phyloP scores from a whole-genome alignment of 2,329 filamentous ascomycete genomes.

The Sporothrix variecibatus region DNA sequence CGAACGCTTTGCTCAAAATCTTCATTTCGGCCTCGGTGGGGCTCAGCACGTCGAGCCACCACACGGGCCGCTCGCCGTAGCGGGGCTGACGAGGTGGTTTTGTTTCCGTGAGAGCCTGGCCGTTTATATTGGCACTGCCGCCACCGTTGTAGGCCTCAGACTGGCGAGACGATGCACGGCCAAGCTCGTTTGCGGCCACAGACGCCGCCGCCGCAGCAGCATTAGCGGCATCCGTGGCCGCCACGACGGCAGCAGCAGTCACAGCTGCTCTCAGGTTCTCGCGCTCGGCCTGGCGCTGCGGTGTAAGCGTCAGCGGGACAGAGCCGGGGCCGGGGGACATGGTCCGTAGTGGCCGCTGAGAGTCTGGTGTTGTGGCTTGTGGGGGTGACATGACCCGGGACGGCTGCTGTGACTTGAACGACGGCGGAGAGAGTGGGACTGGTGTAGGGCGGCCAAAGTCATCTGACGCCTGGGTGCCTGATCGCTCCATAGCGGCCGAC shows the following conservation, averaged over 20 bases:
- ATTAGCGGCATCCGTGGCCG: conserved; percentile 1
- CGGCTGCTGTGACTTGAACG: conserved; percentile 19
- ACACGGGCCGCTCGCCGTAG: conserved; percentile 84
- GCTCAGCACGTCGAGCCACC: conserved; percentile 91
- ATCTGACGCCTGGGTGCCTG: conserved; percentile 14
- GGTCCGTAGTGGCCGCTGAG: neutral
- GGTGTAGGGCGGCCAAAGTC: conserved; percentile 14
- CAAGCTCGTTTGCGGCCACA: neutral
- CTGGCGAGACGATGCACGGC: conserved; percentile 9
- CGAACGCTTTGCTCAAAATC: conserved; percentile 85
- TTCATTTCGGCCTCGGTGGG: conserved; percentile 97
- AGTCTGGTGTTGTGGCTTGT: neutral
- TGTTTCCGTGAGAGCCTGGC: neutral
- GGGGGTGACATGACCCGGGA: conserved; percentile 3
- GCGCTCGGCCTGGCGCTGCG: conserved; percentile 19
- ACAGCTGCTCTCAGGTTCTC: conserved; percentile 26
- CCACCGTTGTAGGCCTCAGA: neutral
- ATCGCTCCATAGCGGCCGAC: neutral
- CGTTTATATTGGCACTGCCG: neutral
- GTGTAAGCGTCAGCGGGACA: conserved; percentile 33
- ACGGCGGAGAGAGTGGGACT: neutral
- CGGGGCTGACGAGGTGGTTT: conserved; percentile 38
- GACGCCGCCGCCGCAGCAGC: neutral
- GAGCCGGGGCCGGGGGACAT: neutral
- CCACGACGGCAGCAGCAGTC: conserved; percentile 3